Evolutionary conservation across 2,329 filamentous ascomycete genomes (phyloP).

Genomic region (Aspergillus sclerotialis): DNA sequence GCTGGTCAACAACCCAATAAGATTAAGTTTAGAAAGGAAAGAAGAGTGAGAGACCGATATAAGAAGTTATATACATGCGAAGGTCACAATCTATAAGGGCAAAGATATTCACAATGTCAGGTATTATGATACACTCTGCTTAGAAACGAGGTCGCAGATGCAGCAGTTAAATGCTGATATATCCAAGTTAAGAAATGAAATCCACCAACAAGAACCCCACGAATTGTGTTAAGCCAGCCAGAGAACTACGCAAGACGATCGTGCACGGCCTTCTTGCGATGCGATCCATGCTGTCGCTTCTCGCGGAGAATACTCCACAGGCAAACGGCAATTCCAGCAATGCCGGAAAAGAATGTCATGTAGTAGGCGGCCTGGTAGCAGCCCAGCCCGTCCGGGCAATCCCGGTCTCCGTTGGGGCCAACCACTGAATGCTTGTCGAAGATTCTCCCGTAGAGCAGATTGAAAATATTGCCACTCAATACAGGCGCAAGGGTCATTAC

Average conservation of each 20-base stretch:
- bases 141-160: too few species aligned
- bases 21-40: too few species aligned
- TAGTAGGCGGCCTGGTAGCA: slow-evolving; percentile 80
- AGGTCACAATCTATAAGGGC: too few species aligned
- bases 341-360: slow-evolving; percentile 66
- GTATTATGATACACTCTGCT: too few species aligned
- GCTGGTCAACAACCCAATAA: too few species aligned
- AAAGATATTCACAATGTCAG: too few species aligned
- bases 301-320: slow-evolving; percentile 48
- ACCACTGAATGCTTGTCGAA: slow-evolving; percentile 74
- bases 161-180: too few species aligned
- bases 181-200: too few species aligned
- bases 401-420: slow-evolving; percentile 60
- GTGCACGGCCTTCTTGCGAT: slow-evolving; percentile 23
- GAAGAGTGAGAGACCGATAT: too few species aligned
- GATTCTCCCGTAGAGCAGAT: slow-evolving; percentile 77
- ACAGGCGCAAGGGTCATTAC: slow-evolving; percentile 88
- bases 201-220: too few species aligned
- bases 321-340: slow-evolving; percentile 61
- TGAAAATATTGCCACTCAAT: slow-evolving; percentile 84
- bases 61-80: too few species aligned
- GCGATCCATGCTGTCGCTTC: slow-evolving; percentile 19
- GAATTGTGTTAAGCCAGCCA: too few species aligned
- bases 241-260: slow-evolving; percentile 23
- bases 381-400: slow-evolving; percentile 67